Evolutionary conservation across 140 eudicot species (phyloP).

Genomic region (Stevia rebaudiana): DNA sequence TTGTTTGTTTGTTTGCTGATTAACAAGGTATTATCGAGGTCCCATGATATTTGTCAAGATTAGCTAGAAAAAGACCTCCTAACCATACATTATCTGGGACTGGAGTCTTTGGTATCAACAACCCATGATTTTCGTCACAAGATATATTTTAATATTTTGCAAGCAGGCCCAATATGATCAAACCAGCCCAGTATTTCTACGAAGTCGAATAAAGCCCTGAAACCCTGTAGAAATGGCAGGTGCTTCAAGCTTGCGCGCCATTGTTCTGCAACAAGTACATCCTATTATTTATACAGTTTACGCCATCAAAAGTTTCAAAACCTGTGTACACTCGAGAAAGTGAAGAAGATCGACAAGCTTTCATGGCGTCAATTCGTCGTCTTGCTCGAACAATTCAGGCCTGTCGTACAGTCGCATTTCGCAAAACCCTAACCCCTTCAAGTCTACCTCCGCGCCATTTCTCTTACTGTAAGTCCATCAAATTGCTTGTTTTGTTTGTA

Average conservation of each 20-base stretch:
- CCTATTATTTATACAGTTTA: too few relatives aligned
- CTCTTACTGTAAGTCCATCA: constrained; percentile 28
- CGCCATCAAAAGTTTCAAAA: neutral
- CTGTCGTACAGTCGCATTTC: constrained; percentile 37
- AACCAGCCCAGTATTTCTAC: neutral
- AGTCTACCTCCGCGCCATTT: constrained; percentile 23
- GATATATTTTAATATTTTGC: too few relatives aligned
- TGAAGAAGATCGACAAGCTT: neutral
- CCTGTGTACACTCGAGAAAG: neutral
- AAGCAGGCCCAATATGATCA: neutral
- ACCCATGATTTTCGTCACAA: too few relatives aligned
- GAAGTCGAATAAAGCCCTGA: neutral
- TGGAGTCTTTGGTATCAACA: too few relatives aligned
- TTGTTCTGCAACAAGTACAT: neutral
- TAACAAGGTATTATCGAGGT: too few relatives aligned
- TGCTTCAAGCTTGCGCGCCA: neutral
- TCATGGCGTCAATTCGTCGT: constrained; percentile 51
- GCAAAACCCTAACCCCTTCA: constrained; percentile 51
- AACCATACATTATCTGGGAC: too few relatives aligned
- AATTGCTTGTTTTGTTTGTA: neutral
- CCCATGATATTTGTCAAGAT: too few relatives aligned
- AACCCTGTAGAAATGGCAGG: neutral
- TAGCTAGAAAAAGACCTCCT: too few relatives aligned
- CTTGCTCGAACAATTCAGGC: constrained; percentile 34
- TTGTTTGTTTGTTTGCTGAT: too few relatives aligned